Evolutionary conservation across 352 stramenopile species (phyloP).

Genomic region (Phytophthora pisi): DNA sequence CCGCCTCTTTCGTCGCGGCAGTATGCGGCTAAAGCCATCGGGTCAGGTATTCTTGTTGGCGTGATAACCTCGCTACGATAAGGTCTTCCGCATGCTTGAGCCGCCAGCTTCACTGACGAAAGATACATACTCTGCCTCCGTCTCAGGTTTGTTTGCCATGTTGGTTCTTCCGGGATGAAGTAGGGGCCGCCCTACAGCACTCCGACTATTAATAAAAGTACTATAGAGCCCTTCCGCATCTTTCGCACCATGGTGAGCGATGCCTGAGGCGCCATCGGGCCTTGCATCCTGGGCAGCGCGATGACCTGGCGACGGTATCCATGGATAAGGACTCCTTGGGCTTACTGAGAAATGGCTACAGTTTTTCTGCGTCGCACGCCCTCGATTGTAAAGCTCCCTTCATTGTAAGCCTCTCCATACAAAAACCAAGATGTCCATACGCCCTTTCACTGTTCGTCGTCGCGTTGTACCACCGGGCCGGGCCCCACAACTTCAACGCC

Average conservation of each 20-base stretch:
- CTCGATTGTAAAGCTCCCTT: background rate
- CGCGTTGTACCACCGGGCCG: slow-evolving; percentile 9
- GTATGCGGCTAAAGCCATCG: no score
- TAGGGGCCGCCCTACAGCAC: no score
- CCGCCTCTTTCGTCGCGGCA: background rate
- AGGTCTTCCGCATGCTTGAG: no score
- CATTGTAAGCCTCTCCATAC: background rate
- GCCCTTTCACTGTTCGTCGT: slow-evolving; percentile 24
- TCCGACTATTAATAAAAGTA: no score
- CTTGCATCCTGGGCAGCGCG: background rate
- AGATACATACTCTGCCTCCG: no score
- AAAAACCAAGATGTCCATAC: slow-evolving; percentile 3
- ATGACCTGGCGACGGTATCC: background rate
- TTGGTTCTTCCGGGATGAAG: no score
- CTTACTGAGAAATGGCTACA: background rate
- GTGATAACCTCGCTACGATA: no score
- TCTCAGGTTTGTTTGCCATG: no score
- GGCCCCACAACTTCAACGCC: slow-evolving; percentile 17
- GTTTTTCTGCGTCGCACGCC: slow-evolving; percentile 3
- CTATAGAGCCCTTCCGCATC: no score
- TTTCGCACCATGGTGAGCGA: background rate
- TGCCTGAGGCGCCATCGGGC: background rate
- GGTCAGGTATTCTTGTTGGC: no score
- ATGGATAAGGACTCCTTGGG: no score
- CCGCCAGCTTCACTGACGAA: no score